Percentiles rank a stretch among this genome's conserved stretches.
phyloP scores from a whole-genome alignment of 306 rosid genomes.

The Fragaria ananassa region DNA sequence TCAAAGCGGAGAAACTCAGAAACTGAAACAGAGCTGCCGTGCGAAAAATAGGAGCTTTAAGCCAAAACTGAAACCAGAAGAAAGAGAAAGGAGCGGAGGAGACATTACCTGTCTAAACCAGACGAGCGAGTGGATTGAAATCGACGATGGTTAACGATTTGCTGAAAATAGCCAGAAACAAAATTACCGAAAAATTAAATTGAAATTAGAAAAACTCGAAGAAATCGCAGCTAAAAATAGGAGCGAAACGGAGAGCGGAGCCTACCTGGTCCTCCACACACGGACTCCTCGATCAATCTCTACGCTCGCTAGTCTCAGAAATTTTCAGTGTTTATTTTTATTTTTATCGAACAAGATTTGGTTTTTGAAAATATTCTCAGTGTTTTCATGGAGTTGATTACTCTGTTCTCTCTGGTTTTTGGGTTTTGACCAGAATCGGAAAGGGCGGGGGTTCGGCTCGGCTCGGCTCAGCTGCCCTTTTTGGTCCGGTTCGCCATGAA shows the following conservation, averaged over 20 bases:
- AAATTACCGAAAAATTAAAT: not conserved
- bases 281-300: constrained; percentile 47
- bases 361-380: not conserved
- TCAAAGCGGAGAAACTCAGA: not conserved
- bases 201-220: constrained; percentile 22
- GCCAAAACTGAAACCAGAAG: constrained; percentile 5
- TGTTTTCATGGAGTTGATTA: constrained; percentile 8
- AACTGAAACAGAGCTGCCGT: constrained; percentile 2
- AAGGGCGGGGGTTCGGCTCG: constrained; percentile 1
- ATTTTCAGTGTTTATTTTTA: not conserved
- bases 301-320: constrained; percentile 9
- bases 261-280: constrained; percentile 46
- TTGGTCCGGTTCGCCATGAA: constrained; percentile 10
- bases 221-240: constrained; percentile 40
- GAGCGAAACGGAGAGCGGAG: constrained; percentile 38
- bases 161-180: constrained; percentile 19
- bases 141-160: constrained; percentile 17
- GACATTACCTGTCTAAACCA: constrained; percentile 38
- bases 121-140: constrained; percentile 24
- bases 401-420: not conserved
- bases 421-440: constrained; percentile 16
- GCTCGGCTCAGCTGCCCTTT: constrained; percentile 13
- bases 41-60: not conserved
- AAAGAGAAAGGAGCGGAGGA: constrained; percentile 22
- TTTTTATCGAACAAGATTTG: not conserved